phyloP scores from a whole-genome alignment of 352 stramenopile species.

The Pelagophyceae sp. region DNA sequence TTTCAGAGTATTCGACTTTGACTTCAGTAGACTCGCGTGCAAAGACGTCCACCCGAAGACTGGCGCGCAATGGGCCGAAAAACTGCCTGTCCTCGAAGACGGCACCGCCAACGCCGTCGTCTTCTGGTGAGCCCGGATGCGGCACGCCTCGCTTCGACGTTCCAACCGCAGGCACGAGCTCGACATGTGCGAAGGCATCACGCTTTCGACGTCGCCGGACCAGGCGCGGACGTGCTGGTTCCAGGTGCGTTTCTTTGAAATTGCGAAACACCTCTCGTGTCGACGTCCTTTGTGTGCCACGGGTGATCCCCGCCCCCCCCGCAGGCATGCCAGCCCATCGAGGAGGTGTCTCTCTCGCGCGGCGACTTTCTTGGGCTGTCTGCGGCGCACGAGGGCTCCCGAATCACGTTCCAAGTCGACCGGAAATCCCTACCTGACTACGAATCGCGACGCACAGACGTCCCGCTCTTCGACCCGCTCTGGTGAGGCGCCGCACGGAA shows the following conservation, averaged over 20 bases:
- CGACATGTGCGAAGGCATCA: not conserved
- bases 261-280: not conserved
- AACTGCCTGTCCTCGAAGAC: not conserved
- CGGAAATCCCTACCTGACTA: not conserved
- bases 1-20: conserved; percentile 16
- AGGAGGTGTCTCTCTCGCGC: not conserved
- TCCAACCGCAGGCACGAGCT: not conserved
- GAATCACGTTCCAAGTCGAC: not conserved
- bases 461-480: not conserved
- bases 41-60: not conserved
- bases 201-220: not conserved
- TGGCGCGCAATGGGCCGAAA: not conserved
- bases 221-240: not conserved
- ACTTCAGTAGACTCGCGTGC: not conserved
- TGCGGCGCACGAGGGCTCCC: conserved; percentile 11
- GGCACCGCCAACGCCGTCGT: conserved; percentile 11
- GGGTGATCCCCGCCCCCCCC: not conserved
- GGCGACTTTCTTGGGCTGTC: not conserved
- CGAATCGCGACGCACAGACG: not conserved
- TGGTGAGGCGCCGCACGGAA: not conserved
- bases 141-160: not conserved
- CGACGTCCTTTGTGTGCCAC: not conserved
- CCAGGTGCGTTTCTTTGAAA: not conserved
- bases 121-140: not conserved
- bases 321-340: conserved; percentile 11